Base-by-base conservation (phyloP, 495 filamentous ascomycete genomes). In the Hypoxylon trugodes region DNA sequence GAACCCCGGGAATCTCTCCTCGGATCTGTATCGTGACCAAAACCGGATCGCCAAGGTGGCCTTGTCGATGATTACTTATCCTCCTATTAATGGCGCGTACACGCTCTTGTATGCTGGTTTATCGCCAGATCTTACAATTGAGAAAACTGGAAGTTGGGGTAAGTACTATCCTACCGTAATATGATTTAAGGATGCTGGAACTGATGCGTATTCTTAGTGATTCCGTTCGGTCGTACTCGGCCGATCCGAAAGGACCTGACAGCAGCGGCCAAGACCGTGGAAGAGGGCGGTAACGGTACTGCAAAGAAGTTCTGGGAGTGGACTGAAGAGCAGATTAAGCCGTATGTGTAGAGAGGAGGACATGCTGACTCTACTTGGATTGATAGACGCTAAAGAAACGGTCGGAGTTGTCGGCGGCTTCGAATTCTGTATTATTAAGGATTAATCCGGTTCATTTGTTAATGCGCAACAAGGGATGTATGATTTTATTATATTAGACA, bases 61-160 rank as follows among this genome's bases (percentile, higher is more conserved):
- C 69, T 71, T 45, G 57, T 24, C 47, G 3, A 0, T 65, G 0
- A 2, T 75, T 0, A 32, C 42, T 4, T 71, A 72, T 32, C 68
- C 69, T 6, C 28, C 73, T 3, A 55, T 74, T 13, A 73, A 75
- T 33, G 81, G 79, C 2, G 79, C 77, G 0, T 79, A 79, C 40
- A 77, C 77, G 0, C 72, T 77, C 56, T 63, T 82, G 0, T 82
- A 74, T 50, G 77, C 75, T 8, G 76, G 72, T 0, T 54, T 81
- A 30, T 78, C 75, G 15, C 69, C 75, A 6, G 75, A 79, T 4
- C 57, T 81, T 15, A 76, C 56, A 16, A 22, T 68, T n/a, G 56
- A 69, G 24, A 68, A 70, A n/a, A 54, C 60, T 16, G 63, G 65
- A 10, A 59, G 59, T 4, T 74, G 60, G 59, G 59, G 71, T 74